Evolutionary conservation across 2,329 filamentous ascomycete genomes (phyloP), one percentile per base, ranked within the genome.

Genomic region (Diaporthe caulivora): DNA sequence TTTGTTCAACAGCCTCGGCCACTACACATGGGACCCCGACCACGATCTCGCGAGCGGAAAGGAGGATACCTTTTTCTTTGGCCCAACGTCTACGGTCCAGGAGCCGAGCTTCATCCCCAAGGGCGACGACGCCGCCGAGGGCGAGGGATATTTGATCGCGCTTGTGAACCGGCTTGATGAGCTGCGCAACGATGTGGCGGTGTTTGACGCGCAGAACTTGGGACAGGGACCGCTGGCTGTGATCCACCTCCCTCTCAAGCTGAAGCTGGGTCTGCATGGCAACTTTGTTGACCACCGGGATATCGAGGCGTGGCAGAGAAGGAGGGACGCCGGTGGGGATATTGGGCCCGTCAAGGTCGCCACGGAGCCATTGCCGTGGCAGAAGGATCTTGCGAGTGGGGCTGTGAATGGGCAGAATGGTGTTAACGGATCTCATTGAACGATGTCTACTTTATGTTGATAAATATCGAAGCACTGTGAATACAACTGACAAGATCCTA

Each of bases 101-200:
- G 88, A 90, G 75, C 87, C 88, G 0, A 84, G 86, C 0, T 90
- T 90, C 72, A 85, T 89, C 17, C 87, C 88, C 0, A 80, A 81
- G 42, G 78, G 78, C 0, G 81, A 82, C 21, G 80, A 82, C 26
- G 82, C 80, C 0, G 79, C 72, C 1, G 87, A 89, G 76, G 87
- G 86, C 0, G 86, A 89, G 69, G 87, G 87, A 1, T 89, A 87
- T 75, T 81, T 83, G 76, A 83, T 88, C 44, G 85, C 85, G 26
- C 80, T 86, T 67, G 79, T 86, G 53, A 86, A 87, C 75, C 82
- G 84, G 70, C 81, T 87, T 5, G 86, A 87, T 75, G 80, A 83
- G 64, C 77, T 85, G 42, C 79, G 84, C 64, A 86, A 86, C 75
- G 84, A 86, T 69, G 81, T 85, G 9, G 80, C 84, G n/a, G 82